phyloP scores from a whole-genome alignment of 768 basidiomycete species.

The Pulveroboletus sp. region DNA sequence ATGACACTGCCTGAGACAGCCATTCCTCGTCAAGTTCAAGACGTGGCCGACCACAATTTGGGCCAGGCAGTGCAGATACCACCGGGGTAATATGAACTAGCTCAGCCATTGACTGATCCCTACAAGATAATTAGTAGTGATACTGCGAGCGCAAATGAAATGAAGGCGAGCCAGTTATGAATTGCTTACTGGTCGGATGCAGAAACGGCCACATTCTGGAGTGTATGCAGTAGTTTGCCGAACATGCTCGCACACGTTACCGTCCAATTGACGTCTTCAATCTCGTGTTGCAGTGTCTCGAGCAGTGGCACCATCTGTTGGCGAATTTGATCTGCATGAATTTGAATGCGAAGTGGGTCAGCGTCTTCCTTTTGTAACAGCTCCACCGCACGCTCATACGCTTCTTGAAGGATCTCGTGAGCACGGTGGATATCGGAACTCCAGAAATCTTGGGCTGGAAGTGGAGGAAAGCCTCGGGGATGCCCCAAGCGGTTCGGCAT shows the following conservation, averaged over 20 bases:
- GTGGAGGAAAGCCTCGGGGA: not conserved
- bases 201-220: not conserved
- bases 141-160: too few relatives aligned
- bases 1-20: slow-evolving; percentile 1
- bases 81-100: not conserved
- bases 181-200: not conserved
- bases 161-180: too few relatives aligned
- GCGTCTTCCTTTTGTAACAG: slow-evolving; percentile 11
- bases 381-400: slow-evolving; percentile 2
- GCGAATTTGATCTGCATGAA: slow-evolving; percentile 16
- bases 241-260: not conserved
- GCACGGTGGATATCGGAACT: slow-evolving; percentile 9
- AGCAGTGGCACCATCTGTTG: slow-evolving; percentile 9
- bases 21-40: not conserved
- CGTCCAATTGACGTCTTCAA: not conserved
- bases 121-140: not conserved
- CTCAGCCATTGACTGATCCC: not conserved
- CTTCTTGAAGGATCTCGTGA: slow-evolving; percentile 6
- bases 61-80: not conserved
- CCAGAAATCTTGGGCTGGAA: slow-evolving; percentile 7
- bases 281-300: slow-evolving; percentile 6
- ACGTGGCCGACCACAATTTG: not conserved
- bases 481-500: too few relatives aligned
- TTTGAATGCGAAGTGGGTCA: slow-evolving; percentile 9
- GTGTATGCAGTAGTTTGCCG: not conserved